phyloP scores from a whole-genome alignment of 179 eudicot genomes.

The Sideroxylon spinosum region DNA sequence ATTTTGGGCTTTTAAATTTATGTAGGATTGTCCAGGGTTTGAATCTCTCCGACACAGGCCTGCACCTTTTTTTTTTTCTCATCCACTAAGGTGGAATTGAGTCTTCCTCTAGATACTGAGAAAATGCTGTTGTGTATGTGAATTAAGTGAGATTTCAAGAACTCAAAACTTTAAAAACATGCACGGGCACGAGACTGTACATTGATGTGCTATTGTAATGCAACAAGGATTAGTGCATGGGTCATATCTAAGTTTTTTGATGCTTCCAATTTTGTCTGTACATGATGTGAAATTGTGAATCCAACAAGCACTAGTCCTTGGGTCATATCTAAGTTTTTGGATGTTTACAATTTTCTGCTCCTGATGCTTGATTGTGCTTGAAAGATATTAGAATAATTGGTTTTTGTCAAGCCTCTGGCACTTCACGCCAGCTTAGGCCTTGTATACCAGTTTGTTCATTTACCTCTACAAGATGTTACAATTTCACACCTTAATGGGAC shows the following conservation, averaged over 20 bases:
- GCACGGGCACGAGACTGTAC: background rate
- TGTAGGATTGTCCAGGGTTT: background rate
- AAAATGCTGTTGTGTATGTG: background rate
- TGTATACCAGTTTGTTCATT: background rate
- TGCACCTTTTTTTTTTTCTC: background rate
- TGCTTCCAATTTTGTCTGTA: too few relatives aligned
- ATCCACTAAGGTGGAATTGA: background rate
- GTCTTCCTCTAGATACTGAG: background rate
- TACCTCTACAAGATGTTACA: background rate
- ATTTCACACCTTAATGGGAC: background rate
- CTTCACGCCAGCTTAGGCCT: background rate
- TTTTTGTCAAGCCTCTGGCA: background rate
- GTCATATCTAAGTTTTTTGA: too few relatives aligned
- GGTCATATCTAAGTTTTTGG: constrained; percentile 3
- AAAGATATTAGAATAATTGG: background rate
- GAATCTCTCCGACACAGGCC: background rate
- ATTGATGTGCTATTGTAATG: background rate
- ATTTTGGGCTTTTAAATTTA: background rate
- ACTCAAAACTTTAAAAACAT: background rate
- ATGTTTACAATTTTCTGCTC: background rate
- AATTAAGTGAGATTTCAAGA: background rate
- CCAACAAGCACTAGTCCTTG: background rate
- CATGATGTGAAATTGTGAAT: background rate
- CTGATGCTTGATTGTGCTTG: background rate
- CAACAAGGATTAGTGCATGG: too few relatives aligned